These are phyloP conservation scores for Ormosia semicastrata DNA, from an alignment of 306 rosid species.

Conservation along the genomic window DNA sequence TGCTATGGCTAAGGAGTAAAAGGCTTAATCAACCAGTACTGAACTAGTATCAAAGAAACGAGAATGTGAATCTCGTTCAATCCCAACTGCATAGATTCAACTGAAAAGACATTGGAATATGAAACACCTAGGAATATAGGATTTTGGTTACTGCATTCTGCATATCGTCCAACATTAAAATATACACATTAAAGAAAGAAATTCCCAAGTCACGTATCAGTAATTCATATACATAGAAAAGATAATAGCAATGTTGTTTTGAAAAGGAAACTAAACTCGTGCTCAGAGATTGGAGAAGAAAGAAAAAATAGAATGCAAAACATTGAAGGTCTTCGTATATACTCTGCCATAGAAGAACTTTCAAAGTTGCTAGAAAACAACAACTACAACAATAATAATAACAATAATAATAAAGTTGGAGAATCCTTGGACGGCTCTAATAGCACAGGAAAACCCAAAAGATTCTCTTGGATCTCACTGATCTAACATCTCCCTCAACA, in stretches of 20 bases:
- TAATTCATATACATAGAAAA: neutral
- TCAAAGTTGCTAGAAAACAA: neutral
- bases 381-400: neutral
- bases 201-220: neutral
- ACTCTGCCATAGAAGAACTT: neutral
- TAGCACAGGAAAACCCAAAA: constrained; percentile 74
- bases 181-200: too few species aligned
- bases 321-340: neutral
- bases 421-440: constrained; percentile 64
- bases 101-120: neutral
- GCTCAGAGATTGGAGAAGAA: too few species aligned
- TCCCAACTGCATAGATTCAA: neutral
- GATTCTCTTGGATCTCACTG: constrained; percentile 13
- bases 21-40: neutral
- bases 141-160: neutral
- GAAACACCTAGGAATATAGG: neutral
- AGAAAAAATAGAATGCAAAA: too few species aligned
- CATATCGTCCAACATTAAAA: too few species aligned
- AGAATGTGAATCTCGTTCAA: neutral
- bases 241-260: neutral
- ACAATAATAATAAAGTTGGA: neutral
- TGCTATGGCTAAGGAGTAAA: neutral
- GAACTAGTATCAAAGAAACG: neutral
- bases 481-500: neutral
- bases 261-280: too few species aligned